Conservation (phyloP, 1,284 basidiomycete genomes). For the Marasmius tenuissimus region DNA sequence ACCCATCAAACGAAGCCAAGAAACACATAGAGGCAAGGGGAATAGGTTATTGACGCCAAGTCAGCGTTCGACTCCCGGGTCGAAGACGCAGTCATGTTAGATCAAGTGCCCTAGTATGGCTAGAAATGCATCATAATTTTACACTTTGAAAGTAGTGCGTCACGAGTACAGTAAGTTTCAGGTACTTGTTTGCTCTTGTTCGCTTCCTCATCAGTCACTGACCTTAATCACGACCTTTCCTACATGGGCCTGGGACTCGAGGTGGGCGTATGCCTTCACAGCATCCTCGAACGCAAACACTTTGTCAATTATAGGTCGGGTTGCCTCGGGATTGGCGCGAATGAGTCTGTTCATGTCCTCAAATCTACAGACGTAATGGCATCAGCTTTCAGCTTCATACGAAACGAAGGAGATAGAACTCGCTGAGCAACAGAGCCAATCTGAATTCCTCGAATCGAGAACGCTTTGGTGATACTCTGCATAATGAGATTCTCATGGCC, state of each 20-base stretch:
- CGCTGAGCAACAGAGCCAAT: conserved; percentile 23
- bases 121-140: too few species aligned
- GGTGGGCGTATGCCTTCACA: conserved; percentile 38
- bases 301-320: conserved; percentile 41
- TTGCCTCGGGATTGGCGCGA: conserved; percentile 22
- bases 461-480: conserved; percentile 9
- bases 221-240: conserved; percentile 43
- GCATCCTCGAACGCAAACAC: conserved; percentile 43
- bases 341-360: conserved; percentile 42
- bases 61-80: too few species aligned
- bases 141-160: too few species aligned
- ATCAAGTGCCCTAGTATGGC: too few species aligned
- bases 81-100: too few species aligned
- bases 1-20: too few species aligned
- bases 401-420: not conserved
- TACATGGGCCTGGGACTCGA: conserved; percentile 36
- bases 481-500: conserved; percentile 4
- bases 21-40: too few species aligned
- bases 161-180: too few species aligned
- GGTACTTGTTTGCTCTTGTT: too few species aligned
- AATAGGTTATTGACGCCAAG: too few species aligned
- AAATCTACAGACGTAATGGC: conserved; percentile 29
- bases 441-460: conserved; percentile 20
- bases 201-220: not conserved
- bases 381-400: not conserved